A percentile compares a stretch with the other conserved stretches of the same genome.
Conservation (phyloP, 1,284 basidiomycete genomes). For the Xerocomus minutiporus region DNA sequence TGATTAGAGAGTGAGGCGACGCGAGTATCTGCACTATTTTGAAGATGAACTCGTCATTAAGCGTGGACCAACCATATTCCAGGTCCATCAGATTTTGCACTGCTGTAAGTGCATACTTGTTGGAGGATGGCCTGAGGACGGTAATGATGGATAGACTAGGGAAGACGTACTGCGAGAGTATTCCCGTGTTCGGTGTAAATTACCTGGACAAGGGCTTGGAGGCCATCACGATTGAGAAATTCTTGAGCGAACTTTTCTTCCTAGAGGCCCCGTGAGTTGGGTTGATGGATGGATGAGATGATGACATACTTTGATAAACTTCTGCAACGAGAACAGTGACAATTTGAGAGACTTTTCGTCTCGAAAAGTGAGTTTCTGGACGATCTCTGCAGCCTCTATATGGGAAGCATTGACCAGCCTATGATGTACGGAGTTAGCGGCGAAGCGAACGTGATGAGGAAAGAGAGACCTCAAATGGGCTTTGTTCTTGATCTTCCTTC, state of each 20-base stretch:
- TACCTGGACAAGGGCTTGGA: slow-evolving; percentile 70
- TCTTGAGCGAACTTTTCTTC: slow-evolving; percentile 87
- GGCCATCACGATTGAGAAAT: slow-evolving; percentile 77
- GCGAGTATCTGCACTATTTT: slow-evolving; percentile 80
- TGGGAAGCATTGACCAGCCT: slow-evolving; percentile 79
- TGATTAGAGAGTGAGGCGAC: slow-evolving; percentile 74
- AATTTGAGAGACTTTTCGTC: slow-evolving; percentile 65
- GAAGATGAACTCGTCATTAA: slow-evolving; percentile 70
- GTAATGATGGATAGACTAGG: slow-evolving; percentile 11
- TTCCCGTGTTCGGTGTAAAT: slow-evolving; percentile 75
- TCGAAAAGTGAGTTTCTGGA: slow-evolving; percentile 62
- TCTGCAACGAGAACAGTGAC: slow-evolving; percentile 78
- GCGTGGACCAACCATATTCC: slow-evolving; percentile 73
- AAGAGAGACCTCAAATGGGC: slow-evolving; percentile 70
- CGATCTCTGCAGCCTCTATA: slow-evolving; percentile 77
- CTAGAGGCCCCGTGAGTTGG: slow-evolving; percentile 35
- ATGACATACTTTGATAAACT: slow-evolving; percentile 62
- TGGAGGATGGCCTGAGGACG: slow-evolving; percentile 7
- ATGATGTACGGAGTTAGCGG: slow-evolving; percentile 4
- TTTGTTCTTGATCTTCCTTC: slow-evolving; percentile 77
- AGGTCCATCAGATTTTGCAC: slow-evolving; percentile 86
- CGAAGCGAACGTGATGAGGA: not conserved
- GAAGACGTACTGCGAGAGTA: slow-evolving; percentile 67
- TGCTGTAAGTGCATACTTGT: slow-evolving; percentile 75
- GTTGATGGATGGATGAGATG: not conserved